Conservation (phyloP, 306 rosid genomes). For the Fagus sylvatica region DNA sequence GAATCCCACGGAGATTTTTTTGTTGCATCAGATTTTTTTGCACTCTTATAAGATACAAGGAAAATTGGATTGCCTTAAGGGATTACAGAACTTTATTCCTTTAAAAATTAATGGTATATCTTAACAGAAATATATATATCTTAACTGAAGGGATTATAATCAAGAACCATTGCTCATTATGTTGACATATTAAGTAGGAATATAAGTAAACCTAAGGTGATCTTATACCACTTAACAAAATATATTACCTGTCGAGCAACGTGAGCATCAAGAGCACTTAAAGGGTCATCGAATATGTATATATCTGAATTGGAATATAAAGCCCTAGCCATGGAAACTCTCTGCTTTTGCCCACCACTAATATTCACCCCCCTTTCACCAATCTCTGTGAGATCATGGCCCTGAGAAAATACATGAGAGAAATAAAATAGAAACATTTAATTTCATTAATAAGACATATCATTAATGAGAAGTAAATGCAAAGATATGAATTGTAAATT, state of each 20-base stretch:
- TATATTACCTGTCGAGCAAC: slow-evolving; percentile 72
- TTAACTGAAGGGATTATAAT: not conserved
- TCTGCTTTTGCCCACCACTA: slow-evolving; percentile 96
- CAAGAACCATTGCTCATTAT: not conserved
- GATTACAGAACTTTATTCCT: not conserved
- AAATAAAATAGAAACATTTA: not conserved
- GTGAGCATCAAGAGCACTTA: slow-evolving; percentile 93
- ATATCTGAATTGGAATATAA: slow-evolving; percentile 81
- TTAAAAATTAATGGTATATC: not conserved
- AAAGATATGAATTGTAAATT: slow-evolving; percentile 20
- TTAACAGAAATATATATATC: too few species aligned
- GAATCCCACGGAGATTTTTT: too few species aligned
- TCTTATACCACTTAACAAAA: slow-evolving; percentile 17
- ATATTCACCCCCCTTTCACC: slow-evolving; percentile 95
- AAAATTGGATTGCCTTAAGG: not conserved
- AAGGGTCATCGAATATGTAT: slow-evolving; percentile 87
- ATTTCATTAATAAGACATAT: not conserved
- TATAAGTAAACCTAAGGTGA: not conserved
- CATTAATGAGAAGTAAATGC: slow-evolving; percentile 14
- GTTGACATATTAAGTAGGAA: not conserved
- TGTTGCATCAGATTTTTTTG: not conserved
- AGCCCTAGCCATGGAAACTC: slow-evolving; percentile 92
- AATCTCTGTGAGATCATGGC: slow-evolving; percentile 82
- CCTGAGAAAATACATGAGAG: slow-evolving; percentile 44
- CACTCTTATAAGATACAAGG: not conserved